Conservation (phyloP, 768 basidiomycete genomes). For the Lactarius hatsudake region DNA sequence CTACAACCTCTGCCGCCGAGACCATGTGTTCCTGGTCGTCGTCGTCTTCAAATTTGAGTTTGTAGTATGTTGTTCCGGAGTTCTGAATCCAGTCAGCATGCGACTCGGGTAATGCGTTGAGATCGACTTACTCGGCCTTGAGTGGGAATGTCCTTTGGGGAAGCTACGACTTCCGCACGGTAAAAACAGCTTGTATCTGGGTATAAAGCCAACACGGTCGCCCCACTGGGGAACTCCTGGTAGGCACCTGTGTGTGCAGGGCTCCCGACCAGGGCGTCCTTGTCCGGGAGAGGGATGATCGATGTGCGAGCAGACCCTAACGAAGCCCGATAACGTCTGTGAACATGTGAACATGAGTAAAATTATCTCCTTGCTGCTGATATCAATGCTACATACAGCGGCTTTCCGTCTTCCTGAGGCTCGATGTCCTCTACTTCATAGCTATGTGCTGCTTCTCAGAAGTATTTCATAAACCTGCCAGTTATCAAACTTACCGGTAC, state of each 20-base stretch:
- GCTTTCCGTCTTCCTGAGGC: conserved; percentile 76
- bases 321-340: conserved; percentile 66
- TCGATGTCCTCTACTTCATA: conserved; percentile 88
- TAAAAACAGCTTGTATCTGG: conserved; percentile 92
- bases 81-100: conserved; percentile 23
- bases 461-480: neutral
- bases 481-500: conserved; percentile 47
- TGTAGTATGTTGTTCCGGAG: conserved; percentile 53
- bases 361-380: conserved; percentile 4
- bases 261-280: conserved; percentile 51
- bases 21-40: conserved; percentile 80
- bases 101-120: conserved; percentile 32
- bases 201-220: conserved; percentile 83
- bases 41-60: conserved; percentile 86
- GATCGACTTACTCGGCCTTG: conserved; percentile 38
- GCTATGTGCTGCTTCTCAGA: conserved; percentile 37
- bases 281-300: conserved; percentile 81
- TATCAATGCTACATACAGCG: conserved; percentile 29
- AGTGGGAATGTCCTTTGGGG: conserved; percentile 47
- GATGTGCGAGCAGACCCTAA: conserved; percentile 41
- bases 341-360: conserved; percentile 29
- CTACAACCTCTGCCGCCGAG: conserved; percentile 76
- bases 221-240: conserved; percentile 66
- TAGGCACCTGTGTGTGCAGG: conserved; percentile 67
- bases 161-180: conserved; percentile 77